phyloP scores from a whole-genome alignment of 2,329 filamentous ascomycete genomes.

The Fusarium sp. region DNA sequence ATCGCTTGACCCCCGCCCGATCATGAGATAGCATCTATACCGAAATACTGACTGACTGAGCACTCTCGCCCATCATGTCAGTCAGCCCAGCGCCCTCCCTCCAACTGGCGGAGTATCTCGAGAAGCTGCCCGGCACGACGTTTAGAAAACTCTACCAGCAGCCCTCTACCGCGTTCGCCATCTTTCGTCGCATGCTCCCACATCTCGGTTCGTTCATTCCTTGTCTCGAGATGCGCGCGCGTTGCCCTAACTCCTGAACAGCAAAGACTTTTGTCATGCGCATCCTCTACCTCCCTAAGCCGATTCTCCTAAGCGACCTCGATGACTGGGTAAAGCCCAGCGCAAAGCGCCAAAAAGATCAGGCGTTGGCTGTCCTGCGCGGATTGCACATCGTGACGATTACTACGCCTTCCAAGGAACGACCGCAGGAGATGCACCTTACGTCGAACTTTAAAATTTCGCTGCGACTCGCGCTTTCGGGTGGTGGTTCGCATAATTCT shows the following conservation, averaged over 20 bases:
- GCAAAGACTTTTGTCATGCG: slow-evolving; percentile 97
- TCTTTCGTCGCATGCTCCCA: slow-evolving; percentile 97
- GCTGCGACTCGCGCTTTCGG: slow-evolving; percentile 86
- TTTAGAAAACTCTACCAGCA: slow-evolving; percentile 95
- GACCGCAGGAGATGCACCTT: slow-evolving; percentile 77
- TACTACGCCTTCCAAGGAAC: slow-evolving; percentile 68
- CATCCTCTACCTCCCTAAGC: slow-evolving; percentile 87
- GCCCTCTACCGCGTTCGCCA: slow-evolving; percentile 92
- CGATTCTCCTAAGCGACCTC: slow-evolving; percentile 82
- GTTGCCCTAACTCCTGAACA: slow-evolving; percentile 48
- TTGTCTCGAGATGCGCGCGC: not conserved
- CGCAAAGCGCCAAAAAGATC: slow-evolving; percentile 75
- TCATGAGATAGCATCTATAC: slow-evolving; percentile 40
- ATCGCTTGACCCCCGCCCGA: slow-evolving; percentile 16
- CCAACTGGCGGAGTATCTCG: slow-evolving; percentile 87
- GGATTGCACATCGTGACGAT: slow-evolving; percentile 87
- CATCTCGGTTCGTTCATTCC: slow-evolving; percentile 73
- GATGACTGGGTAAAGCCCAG: slow-evolving; percentile 85
- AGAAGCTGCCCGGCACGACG: slow-evolving; percentile 87
- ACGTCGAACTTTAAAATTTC: slow-evolving; percentile 86
- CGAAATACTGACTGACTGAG: slow-evolving; percentile 37
- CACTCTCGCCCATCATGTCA: slow-evolving; percentile 57
- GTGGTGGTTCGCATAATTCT: slow-evolving; percentile 84
- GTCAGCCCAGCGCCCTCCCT: slow-evolving; percentile 61
- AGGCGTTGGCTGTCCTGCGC: slow-evolving; percentile 82